Percentiles rank a stretch among this genome's conserved stretches.
Conservation (phyloP, 208 protist genomes). For the Leishmania amazonensis region DNA sequence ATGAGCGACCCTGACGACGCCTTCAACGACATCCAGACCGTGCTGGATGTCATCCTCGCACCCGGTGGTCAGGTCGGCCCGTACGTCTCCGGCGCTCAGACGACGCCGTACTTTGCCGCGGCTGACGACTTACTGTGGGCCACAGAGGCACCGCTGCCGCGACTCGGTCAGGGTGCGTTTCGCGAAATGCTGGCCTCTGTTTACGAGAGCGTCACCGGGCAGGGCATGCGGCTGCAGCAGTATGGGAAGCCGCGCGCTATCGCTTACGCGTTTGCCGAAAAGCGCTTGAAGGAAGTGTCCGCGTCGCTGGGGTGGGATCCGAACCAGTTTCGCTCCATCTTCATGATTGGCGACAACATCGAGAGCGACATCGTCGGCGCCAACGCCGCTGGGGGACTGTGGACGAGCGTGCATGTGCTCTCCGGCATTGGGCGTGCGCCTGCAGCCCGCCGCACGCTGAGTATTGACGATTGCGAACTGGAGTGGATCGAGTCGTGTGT, state of each 20-base stretch:
- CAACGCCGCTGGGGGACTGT: constrained; percentile 72
- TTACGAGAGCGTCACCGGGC: constrained; percentile 76
- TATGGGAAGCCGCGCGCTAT: constrained; percentile 90
- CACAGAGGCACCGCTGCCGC: constrained; percentile 70
- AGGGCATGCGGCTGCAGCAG: constrained; percentile 61
- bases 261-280: constrained; percentile 77
- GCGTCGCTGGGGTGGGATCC: constrained; percentile 68
- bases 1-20: constrained; percentile 77
- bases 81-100: constrained; percentile 63
- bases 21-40: constrained; percentile 81
- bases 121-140: constrained; percentile 84
- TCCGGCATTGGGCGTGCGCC: constrained; percentile 69
- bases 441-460: constrained; percentile 57
- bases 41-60: constrained; percentile 77
- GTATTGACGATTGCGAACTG: constrained; percentile 60
- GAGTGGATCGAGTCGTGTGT: constrained; percentile 72
- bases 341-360: constrained; percentile 90
- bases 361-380: constrained; percentile 87
- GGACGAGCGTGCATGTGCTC: constrained; percentile 83
- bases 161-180: constrained; percentile 77
- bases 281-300: constrained; percentile 41
- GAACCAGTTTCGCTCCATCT: constrained; percentile 54
- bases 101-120: constrained; percentile 66
- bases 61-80: constrained; percentile 53
- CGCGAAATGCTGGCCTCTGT: constrained; percentile 86